These are phyloP conservation scores for Colletotrichum nymphaeae DNA, from an alignment of 2,329 filamentous ascomycete species.

Conservation along the genomic window DNA sequence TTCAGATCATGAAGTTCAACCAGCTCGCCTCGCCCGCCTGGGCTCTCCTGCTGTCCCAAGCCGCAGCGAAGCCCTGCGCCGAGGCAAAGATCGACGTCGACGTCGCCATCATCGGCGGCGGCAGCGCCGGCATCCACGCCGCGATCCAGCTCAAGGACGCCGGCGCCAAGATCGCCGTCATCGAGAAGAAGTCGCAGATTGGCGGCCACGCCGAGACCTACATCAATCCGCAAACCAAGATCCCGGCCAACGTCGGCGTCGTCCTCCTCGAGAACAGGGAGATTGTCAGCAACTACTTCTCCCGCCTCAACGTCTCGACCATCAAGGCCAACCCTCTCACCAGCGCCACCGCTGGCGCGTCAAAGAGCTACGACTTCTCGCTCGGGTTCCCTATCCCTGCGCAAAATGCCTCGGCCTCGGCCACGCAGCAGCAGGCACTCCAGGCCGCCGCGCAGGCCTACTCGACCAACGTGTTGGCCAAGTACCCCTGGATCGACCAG, in stretches of 20 bases:
- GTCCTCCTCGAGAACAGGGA: slow-evolving; percentile 46
- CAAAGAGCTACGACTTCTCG: slow-evolving; percentile 38
- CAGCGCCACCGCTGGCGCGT: not conserved
- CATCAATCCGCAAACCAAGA: slow-evolving; percentile 34
- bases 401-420: slow-evolving; percentile 11
- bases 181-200: slow-evolving; percentile 50
- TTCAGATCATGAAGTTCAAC: slow-evolving; percentile 16
- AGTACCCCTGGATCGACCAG: slow-evolving; percentile 33
- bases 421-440: slow-evolving; percentile 22
- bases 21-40: slow-evolving; percentile 11
- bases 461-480: slow-evolving; percentile 18
- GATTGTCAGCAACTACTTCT: slow-evolving; percentile 49
- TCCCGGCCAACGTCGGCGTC: slow-evolving; percentile 36
- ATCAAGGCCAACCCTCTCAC: slow-evolving; percentile 24
- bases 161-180: slow-evolving; percentile 49
- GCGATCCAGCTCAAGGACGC: slow-evolving; percentile 51
- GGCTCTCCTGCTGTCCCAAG: not conserved
- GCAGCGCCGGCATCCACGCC: slow-evolving; percentile 51
- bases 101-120: slow-evolving; percentile 53
- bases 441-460: slow-evolving; percentile 23
- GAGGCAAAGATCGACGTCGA: slow-evolving; percentile 34
- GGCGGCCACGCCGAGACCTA: slow-evolving; percentile 59
- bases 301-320: slow-evolving; percentile 44
- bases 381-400: slow-evolving; percentile 23
- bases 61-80: not conserved